Conservation (phyloP, 2,329 filamentous ascomycete species). For the Ophiostoma himal-ulmi region DNA sequence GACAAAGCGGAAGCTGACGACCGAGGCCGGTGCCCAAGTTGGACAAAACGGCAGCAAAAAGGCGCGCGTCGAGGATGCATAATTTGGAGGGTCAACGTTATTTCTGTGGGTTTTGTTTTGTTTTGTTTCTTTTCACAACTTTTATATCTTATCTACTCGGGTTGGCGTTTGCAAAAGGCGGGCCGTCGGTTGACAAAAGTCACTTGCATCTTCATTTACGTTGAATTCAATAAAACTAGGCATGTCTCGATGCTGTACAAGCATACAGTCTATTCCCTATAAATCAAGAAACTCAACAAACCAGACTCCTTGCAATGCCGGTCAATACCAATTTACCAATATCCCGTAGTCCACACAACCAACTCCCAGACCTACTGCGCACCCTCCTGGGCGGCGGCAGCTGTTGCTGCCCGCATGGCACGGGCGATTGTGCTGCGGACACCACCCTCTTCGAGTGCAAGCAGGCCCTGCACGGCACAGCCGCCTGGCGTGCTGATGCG, state of each 20-base stretch:
- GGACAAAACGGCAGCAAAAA: conserved; percentile 19
- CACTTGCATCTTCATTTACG: too few relatives aligned
- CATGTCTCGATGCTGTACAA: not conserved
- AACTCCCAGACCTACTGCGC: conserved; percentile 3
- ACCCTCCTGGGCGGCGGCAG: conserved; percentile 45
- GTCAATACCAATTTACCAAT: conserved; percentile 9
- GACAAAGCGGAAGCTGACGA: conserved; percentile 27
- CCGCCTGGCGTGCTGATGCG: conserved; percentile 74
- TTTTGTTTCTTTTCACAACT: not conserved
- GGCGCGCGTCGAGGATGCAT: conserved; percentile 13
- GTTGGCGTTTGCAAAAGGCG: not conserved
- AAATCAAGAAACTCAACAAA: not conserved
- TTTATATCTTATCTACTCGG: not conserved
- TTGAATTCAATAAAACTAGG: not conserved
- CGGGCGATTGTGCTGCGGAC: conserved; percentile 61
- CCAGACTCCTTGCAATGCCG: not conserved
- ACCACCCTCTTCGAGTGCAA: conserved; percentile 67
- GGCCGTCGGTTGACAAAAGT: not conserved
- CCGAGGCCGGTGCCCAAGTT: conserved; percentile 27
- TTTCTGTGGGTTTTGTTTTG: not conserved
- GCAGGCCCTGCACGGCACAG: conserved; percentile 67
- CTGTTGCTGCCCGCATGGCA: conserved; percentile 64
- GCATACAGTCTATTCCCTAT: not conserved
- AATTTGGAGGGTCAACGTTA: not conserved
- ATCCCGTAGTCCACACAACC: conserved; percentile 3